A percentile compares a stretch with the other conserved stretches of the same genome.
Evolutionary conservation across 2,329 filamentous ascomycete species (phyloP).

Genomic region (Emergomyces orientalis): DNA sequence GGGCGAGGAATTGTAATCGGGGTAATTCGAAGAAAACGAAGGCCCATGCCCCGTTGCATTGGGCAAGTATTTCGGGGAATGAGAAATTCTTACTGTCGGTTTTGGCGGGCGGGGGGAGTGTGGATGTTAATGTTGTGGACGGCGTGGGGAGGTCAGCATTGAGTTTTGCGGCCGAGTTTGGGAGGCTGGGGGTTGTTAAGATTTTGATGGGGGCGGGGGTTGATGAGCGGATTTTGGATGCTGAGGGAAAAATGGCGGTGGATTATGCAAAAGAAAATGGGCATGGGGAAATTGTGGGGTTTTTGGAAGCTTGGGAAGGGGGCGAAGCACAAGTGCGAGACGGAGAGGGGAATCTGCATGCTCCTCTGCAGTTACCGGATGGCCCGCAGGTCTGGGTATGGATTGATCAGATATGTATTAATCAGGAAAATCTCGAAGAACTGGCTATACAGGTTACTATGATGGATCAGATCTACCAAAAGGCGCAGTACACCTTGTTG

Average conservation of each 20-base stretch:
- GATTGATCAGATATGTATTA: constrained; percentile 17
- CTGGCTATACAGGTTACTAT: constrained; percentile 13
- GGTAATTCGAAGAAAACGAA: constrained; percentile 4
- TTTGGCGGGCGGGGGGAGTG: background rate
- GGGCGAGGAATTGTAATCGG: constrained; percentile 7
- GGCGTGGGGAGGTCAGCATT: constrained; percentile 1
- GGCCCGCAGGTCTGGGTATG: constrained; percentile 11
- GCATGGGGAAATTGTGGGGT: background rate
- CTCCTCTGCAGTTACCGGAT: background rate
- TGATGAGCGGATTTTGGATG: background rate
- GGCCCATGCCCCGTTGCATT: background rate
- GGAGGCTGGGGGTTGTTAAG: constrained; percentile 1
- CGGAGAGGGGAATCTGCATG: background rate
- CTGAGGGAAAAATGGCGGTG: background rate
- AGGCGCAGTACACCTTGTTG: constrained; percentile 15
- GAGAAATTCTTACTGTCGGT: background rate
- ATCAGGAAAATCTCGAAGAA: constrained; percentile 15
- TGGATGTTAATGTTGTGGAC: constrained; percentile 4
- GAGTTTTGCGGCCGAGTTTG: constrained; percentile 7
- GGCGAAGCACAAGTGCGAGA: background rate
- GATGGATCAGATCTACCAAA: constrained; percentile 15
- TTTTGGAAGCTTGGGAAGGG: background rate
- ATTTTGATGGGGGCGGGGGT: constrained; percentile 2
- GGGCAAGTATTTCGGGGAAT: background rate
- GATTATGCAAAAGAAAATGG: constrained; percentile 6